Conservation (phyloP, 441 rosid species). For the Manihot esculenta region DNA sequence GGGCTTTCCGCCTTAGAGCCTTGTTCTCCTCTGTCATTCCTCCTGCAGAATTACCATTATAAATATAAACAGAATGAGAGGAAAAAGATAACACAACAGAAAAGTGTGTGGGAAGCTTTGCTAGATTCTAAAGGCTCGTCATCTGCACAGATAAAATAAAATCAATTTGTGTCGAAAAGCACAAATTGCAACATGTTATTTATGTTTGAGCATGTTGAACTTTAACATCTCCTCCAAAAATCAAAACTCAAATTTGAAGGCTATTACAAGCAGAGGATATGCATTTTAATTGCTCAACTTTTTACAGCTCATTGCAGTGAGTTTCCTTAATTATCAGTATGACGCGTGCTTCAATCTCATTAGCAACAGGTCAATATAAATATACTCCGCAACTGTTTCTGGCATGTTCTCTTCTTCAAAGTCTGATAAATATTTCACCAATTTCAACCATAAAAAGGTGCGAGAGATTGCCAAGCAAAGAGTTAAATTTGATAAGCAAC, state of each 20-base stretch:
- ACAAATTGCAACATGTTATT: background rate
- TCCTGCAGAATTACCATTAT: constrained; percentile 41
- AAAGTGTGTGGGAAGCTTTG: background rate
- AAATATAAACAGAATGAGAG: background rate
- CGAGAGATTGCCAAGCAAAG: background rate
- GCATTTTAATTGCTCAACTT: too few species aligned
- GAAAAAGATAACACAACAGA: background rate
- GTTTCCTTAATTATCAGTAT: too few species aligned
- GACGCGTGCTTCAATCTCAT: too few species aligned
- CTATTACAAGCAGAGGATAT: too few species aligned
- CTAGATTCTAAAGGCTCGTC: background rate
- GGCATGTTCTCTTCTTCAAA: too few species aligned
- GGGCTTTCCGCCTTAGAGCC: constrained; percentile 56
- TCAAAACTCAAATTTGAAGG: too few species aligned
- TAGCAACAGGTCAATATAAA: too few species aligned
- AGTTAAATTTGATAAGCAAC: background rate
- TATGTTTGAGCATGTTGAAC: background rate
- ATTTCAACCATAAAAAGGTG: background rate
- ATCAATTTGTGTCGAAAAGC: background rate
- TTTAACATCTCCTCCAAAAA: background rate
- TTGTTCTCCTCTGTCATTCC: constrained; percentile 90
- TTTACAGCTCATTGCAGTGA: too few species aligned
- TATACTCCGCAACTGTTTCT: too few species aligned
- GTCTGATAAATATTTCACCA: background rate
- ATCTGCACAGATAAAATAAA: background rate